Evolutionary conservation across 306 rosid species (phyloP).

Genomic region (Prunus armeniaca): DNA sequence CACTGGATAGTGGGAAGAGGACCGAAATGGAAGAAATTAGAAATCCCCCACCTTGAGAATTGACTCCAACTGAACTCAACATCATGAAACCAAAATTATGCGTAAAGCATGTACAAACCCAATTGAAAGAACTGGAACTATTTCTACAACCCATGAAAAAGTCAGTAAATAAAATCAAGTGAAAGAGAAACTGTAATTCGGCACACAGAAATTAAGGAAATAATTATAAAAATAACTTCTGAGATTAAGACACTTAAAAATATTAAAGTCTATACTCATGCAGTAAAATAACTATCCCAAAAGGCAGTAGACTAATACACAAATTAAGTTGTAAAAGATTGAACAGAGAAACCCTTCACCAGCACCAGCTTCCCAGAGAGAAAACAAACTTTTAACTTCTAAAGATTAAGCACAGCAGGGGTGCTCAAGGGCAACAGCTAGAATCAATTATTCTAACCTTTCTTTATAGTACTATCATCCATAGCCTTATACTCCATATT

Average conservation of each 20-base stretch:
- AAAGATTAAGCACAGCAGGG: slow-evolving; percentile 4
- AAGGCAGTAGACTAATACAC: no score
- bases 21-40: no score
- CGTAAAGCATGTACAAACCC: neutral
- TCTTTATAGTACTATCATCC: slow-evolving; percentile 79
- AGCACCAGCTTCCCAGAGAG: slow-evolving; percentile 18
- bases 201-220: no score
- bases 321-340: neutral
- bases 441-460: slow-evolving; percentile 57
- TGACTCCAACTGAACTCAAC: no score
- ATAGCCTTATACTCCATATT: slow-evolving; percentile 98
- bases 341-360: neutral
- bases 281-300: no score
- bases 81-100: no score
- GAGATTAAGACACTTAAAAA: neutral
- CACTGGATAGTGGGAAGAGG: no score
- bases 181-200: no score
- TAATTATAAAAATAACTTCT: no score
- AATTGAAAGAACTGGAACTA: neutral
- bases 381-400: slow-evolving; percentile 17
- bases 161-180: neutral
- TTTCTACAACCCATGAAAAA: neutral
- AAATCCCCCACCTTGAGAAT: no score
- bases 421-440: slow-evolving; percentile 8
- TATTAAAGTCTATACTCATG: no score